Base-by-base conservation (phyloP, 306 rosid genomes). In the Quercus glauca region DNA sequence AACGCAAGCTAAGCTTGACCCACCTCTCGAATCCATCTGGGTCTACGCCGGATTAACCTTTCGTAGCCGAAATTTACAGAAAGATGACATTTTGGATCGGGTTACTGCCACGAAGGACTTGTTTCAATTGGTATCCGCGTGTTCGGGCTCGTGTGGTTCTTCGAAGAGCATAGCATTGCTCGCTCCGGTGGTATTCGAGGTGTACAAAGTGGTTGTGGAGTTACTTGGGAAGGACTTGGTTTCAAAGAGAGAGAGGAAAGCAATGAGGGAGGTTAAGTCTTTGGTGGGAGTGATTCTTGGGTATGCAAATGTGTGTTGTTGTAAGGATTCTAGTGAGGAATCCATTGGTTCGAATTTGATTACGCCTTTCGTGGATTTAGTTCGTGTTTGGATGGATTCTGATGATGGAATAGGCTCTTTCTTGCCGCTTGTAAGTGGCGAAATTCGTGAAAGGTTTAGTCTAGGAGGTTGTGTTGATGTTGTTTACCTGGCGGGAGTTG, bases 11-110 rank as follows among this genome's bases (percentile, higher is more conserved):
- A 82, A 83, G 80, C 73, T 75, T 73, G 92, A 89, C 72, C 84
- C 93, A 68, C 86, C 94, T 78, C 87, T 90, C 45, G 96, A 94
- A 79, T 90, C 85, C 37, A 89, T 85, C 52, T 87, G 96, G 98
- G 82, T 88, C 83, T 94, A 92, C 76, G 77, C 89, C 51, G 94
- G 90, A 45, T 69, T 84, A 19, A 79, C 51, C 11, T 94, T 89
- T 58, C 83, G 88, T 20, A 76, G 69, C 85, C 79, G 29, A 15
- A 43, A 75, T 35, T 15, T 6, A 26, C 80, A 81, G 4, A 83
- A 90, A 71, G 88, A 69, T 64, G 91, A 89, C n/a, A 69, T 71
- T 75, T 90, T 87, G 84, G 96, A 85, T 71, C 83, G 85, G 70
- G 35, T 92, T 41, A 58, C 79, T 61, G 87, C 81, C 13, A 83